Percentiles rank a stretch among this genome's conserved stretches.
Evolutionary conservation across 768 basidiomycete species (phyloP).

Genomic region (Naganishia onofrii): DNA sequence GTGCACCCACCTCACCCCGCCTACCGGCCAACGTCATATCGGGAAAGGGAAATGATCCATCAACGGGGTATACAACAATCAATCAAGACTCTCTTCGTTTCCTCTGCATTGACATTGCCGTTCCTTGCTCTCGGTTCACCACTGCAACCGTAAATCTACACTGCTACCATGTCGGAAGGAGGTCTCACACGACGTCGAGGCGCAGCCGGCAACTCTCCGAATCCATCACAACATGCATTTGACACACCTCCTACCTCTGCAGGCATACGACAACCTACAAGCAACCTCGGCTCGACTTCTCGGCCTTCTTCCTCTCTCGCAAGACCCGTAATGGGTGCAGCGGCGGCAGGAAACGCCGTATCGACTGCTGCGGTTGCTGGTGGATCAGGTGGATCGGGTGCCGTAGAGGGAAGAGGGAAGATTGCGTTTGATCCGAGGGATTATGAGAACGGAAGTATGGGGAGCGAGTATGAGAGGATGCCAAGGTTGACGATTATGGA

Average conservation of each 20-base stretch:
- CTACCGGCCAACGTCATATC: conserved; percentile 22
- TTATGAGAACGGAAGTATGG: conserved; percentile 55
- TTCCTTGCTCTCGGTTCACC: not conserved
- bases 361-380: conserved; percentile 54
- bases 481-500: conserved; percentile 93
- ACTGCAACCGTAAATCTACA: not conserved
- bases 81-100: not conserved
- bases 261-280: conserved; percentile 8
- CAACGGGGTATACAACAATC: not conserved
- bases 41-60: not conserved
- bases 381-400: conserved; percentile 51
- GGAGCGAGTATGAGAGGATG: conserved; percentile 61
- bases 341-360: conserved; percentile 27
- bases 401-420: conserved; percentile 79
- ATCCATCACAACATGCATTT: conserved; percentile 27
- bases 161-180: conserved; percentile 47
- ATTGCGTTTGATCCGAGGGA: conserved; percentile 94
- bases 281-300: conserved; percentile 29
- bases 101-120: not conserved
- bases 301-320: conserved; percentile 32
- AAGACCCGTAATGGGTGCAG: conserved; percentile 18
- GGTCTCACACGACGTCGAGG: conserved; percentile 50
- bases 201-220: conserved; percentile 38
- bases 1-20: not conserved
- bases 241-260: conserved; percentile 24